A percentile compares a stretch with the other conserved stretches of the same genome.
Conservation (phyloP, 768 basidiomycete species). For the Amanita rubescens region DNA sequence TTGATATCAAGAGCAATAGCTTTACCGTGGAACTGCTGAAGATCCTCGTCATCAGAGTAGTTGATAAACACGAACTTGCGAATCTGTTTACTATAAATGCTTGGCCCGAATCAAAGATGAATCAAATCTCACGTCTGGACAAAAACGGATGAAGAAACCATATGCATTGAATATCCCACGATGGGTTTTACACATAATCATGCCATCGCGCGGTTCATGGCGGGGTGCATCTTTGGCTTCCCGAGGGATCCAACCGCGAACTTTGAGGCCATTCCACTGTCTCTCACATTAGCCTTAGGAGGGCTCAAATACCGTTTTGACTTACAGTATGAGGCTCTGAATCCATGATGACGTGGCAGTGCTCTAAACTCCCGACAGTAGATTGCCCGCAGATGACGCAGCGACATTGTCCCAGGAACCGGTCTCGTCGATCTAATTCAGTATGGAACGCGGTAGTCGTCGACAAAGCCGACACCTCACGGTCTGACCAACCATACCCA, state of each 20-base stretch:
- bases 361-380: neutral
- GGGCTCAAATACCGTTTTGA: too few relatives aligned
- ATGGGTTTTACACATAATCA: too few relatives aligned
- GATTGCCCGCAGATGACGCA: conserved; percentile 2
- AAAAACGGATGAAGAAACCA: neutral
- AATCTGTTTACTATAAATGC: conserved; percentile 14
- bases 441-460: conserved; percentile 1
- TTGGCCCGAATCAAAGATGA: conserved; percentile 5
- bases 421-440: conserved; percentile 4
- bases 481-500: conserved; percentile 1
- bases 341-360: neutral
- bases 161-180: neutral
- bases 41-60: conserved; percentile 12
- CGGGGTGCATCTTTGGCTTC: neutral
- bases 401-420: neutral
- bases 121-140: neutral
- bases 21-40: conserved; percentile 18
- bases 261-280: neutral
- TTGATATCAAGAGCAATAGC: conserved; percentile 23
- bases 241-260: neutral
- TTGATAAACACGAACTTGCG: conserved; percentile 25
- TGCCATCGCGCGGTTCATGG: neutral
- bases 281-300: too few relatives aligned
- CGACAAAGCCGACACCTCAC: too few relatives aligned
- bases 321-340: neutral